Base-by-base conservation (phyloP, 371 early-diverging fungal genomes). In the Rhizopus stolonifer region DNA sequence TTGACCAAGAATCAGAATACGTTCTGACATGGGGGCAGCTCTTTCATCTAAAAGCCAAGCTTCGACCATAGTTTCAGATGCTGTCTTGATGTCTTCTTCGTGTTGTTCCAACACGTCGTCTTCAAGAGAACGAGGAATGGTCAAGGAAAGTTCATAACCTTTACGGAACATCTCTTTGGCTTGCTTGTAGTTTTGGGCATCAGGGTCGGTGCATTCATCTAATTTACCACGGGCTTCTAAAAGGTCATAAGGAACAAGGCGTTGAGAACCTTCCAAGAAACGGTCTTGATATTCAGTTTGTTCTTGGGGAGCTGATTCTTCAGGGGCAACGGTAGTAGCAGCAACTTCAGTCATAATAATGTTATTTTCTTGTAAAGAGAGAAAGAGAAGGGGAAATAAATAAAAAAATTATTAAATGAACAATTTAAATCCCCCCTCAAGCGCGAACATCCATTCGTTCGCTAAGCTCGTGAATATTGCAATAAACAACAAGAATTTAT, bases 41-140 rank as follows among this genome's bases (percentile, higher is more conserved):
- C 80, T 81, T 62, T 85, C 86, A 64, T 85, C 86, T 61, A 85
- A 61, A 55, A 85, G 66, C 80, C 82, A 85, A 15, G 86, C 83
- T 49, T 67, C 64, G 52, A 85, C 82, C 60, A 85, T 72, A 53
- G 73, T 77, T 55, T 81, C 79, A 54, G 86, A 81, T 7, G 84
- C 77, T 4, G 73, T 66, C 46, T 71, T 81, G 58, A 85, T 79
- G 47, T 83, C 77, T 45, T 82, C 76, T 64, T 81, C 79, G 58
- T 82, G 59, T 56, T 79, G 61, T 48, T 67, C 72, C 45, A 85
- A 63, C 25, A 77, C 67, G 45, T 80, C 77, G 26, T 78, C 76
- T 2, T 83, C 83, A 38, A 80, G 62, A 18, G 80, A 70, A 42
- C 80, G 71, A 18, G 86, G 86, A 59, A 85, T 77, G 49, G 69